A percentile compares a stretch with the other conserved stretches of the same genome.
phyloP scores from a whole-genome alignment of 345 rosid genomes.

The Acer saccharum region DNA sequence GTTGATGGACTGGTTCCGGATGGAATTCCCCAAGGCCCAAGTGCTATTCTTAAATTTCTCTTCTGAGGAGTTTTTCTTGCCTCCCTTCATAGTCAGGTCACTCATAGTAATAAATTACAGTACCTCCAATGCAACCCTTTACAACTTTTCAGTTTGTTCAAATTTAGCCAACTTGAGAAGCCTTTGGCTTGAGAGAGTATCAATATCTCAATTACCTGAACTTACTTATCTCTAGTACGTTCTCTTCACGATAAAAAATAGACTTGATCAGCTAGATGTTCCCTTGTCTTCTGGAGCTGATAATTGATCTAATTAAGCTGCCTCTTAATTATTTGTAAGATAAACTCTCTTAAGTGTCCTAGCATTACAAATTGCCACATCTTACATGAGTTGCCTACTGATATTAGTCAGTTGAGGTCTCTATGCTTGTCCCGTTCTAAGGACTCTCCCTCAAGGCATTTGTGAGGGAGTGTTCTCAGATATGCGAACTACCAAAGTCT shows the following conservation, averaged over 20 bases:
- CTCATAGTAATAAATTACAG: constrained; percentile 69
- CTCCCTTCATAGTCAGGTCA: constrained; percentile 76
- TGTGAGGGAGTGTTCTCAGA: background rate
- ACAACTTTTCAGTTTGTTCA: constrained; percentile 55
- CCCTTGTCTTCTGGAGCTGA: constrained; percentile 66
- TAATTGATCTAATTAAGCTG: constrained; percentile 62
- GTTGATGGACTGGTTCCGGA: constrained; percentile 61
- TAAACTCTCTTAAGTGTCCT: constrained; percentile 51
- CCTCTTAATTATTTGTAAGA: constrained; percentile 56
- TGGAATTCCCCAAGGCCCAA: constrained; percentile 89
- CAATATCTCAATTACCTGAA: constrained; percentile 46
- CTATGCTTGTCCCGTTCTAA: constrained; percentile 78
- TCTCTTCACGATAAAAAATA: constrained; percentile 68
- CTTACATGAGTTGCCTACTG: constrained; percentile 49
- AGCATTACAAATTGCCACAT: constrained; percentile 92
- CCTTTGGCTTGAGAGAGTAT: constrained; percentile 88
- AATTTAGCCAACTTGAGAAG: constrained; percentile 58
- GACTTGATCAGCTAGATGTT: constrained; percentile 63
- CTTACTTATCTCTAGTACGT: constrained; percentile 55
- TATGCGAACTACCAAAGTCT: no score
- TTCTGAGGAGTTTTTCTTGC: constrained; percentile 61
- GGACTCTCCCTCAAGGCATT: constrained; percentile 52
- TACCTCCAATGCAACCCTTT: constrained; percentile 48
- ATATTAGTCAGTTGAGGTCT: constrained; percentile 50
- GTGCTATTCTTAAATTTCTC: constrained; percentile 75